A percentile compares a stretch with the other conserved stretches of the same genome.
Evolutionary conservation across 2,329 filamentous ascomycete species (phyloP).

Genomic region (Furcasterigmium sp.): DNA sequence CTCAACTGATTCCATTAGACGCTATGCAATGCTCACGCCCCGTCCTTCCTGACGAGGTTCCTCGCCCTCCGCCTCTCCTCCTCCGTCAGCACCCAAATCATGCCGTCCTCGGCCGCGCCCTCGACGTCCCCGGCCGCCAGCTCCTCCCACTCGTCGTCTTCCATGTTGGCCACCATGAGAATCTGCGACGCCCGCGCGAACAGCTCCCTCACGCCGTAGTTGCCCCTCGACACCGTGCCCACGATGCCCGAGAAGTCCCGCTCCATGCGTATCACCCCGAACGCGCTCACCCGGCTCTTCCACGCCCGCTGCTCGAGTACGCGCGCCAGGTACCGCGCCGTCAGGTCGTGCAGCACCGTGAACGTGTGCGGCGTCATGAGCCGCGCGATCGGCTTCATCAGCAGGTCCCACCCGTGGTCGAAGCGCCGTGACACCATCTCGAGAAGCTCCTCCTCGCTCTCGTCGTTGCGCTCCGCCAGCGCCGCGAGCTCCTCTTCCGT

Average conservation of each 20-base stretch:
- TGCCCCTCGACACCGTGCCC: conserved; percentile 58
- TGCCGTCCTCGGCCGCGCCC: conserved; percentile 51
- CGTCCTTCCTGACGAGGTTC: conserved; percentile 48
- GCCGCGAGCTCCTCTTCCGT: conserved; percentile 57
- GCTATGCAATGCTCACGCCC: background rate
- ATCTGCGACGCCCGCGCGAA: conserved; percentile 77
- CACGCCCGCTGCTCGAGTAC: conserved; percentile 85
- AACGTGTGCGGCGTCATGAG: conserved; percentile 77
- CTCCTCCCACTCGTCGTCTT: conserved; percentile 93
- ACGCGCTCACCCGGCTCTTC: conserved; percentile 72
- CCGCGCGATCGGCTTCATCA: conserved; percentile 79
- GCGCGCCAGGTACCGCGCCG: conserved; percentile 68
- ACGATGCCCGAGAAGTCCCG: conserved; percentile 77
- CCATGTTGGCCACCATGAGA: conserved; percentile 85
- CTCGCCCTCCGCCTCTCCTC: conserved; percentile 73
- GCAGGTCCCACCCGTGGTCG: conserved; percentile 75
- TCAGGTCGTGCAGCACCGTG: conserved; percentile 67
- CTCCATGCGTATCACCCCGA: conserved; percentile 79
- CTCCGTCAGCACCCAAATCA: conserved; percentile 65
- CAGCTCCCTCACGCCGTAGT: conserved; percentile 71
- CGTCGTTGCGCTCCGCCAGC: conserved; percentile 46
- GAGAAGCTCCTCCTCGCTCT: conserved; percentile 47
- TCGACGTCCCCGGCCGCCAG: conserved; percentile 34
- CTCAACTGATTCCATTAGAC: no score
- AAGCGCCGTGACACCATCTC: conserved; percentile 76